Evolutionary conservation across 306 rosid species (phyloP).

Genomic region (Ammopiptanthus mongolicus): DNA sequence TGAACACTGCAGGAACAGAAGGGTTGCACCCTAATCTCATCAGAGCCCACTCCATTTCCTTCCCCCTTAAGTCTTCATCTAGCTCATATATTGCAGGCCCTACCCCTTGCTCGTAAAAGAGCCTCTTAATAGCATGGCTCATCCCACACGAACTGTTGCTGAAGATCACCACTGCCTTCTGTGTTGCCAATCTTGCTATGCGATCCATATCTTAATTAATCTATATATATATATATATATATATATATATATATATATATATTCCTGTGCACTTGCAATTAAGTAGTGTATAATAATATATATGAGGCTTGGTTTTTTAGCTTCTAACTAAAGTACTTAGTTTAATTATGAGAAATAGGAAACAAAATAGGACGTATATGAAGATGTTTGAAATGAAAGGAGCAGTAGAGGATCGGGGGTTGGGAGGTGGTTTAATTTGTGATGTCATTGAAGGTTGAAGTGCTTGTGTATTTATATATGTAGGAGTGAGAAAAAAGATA

Average conservation of each 20-base stretch:
- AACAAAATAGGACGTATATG: neutral
- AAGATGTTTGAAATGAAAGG: neutral
- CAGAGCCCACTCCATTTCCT: conserved; percentile 90
- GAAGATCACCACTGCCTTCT: conserved; percentile 93
- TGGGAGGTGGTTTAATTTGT: conserved; percentile 12
- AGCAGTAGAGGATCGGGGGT: neutral
- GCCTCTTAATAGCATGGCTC: conserved; percentile 87
- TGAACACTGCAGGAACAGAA: conserved; percentile 78
- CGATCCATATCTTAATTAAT: conserved; percentile 78
- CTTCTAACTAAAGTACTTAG: neutral
- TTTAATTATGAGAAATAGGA: neutral
- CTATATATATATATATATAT: neutral
- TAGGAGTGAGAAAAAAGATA: neutral
- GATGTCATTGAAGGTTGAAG: conserved; percentile 23
- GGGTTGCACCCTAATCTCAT: conserved; percentile 86
- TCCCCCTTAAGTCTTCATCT: conserved; percentile 71
- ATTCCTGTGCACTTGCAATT: neutral
- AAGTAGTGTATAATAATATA: neutral
- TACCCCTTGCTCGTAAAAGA: conserved; percentile 86
- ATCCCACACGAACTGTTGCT: conserved; percentile 99
- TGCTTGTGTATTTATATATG: conserved; percentile 22
- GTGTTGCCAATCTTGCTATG: conserved; percentile 63
- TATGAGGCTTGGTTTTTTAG: neutral
- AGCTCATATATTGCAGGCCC: conserved; percentile 81
- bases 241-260: neutral